Percentiles rank a stretch among this genome's conserved stretches.
phyloP scores from a whole-genome alignment of 2,329 filamentous ascomycete genomes.

The Fusarium staphyleae region DNA sequence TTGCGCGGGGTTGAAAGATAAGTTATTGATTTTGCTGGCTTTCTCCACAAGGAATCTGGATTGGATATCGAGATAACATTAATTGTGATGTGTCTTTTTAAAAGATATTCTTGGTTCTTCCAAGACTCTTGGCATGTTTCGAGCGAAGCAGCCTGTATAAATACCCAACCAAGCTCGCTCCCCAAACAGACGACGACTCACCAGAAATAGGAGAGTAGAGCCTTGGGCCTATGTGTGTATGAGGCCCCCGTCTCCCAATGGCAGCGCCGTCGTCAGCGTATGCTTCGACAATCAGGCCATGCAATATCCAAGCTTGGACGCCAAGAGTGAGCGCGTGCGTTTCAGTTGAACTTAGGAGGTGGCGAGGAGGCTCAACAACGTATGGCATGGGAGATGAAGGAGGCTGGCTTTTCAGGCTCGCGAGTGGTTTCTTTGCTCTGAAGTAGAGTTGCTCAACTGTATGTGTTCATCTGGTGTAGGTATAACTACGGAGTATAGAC shows the following conservation, averaged over 20 bases:
- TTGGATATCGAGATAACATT: no score
- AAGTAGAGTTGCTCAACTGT: no score
- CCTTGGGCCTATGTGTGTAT: no score
- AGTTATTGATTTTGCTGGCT: neutral
- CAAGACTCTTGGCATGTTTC: neutral
- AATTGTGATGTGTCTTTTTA: neutral
- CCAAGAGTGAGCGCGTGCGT: slow-evolving; percentile 36
- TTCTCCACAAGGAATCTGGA: no score
- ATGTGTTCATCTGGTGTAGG: no score
- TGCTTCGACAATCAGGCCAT: slow-evolving; percentile 39
- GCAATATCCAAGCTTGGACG: slow-evolving; percentile 34
- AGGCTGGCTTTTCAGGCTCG: no score
- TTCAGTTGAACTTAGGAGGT: no score
- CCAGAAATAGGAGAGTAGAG: no score
- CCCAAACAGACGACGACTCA: neutral
- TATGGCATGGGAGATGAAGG: no score
- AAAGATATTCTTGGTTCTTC: no score
- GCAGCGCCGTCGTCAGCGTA: slow-evolving; percentile 30
- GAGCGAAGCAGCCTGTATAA: slow-evolving; percentile 3
- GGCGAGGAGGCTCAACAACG: slow-evolving; percentile 16
- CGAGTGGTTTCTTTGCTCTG: no score
- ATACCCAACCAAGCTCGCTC: neutral
- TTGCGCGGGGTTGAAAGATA: neutral
- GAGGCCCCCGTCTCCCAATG: slow-evolving; percentile 16
- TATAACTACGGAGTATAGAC: no score